A percentile compares a stretch with the other conserved stretches of the same genome.
These are phyloP conservation scores for Beauveria brongniartii DNA, from an alignment of 2,329 filamentous ascomycete genomes.

Conservation along the genomic window DNA sequence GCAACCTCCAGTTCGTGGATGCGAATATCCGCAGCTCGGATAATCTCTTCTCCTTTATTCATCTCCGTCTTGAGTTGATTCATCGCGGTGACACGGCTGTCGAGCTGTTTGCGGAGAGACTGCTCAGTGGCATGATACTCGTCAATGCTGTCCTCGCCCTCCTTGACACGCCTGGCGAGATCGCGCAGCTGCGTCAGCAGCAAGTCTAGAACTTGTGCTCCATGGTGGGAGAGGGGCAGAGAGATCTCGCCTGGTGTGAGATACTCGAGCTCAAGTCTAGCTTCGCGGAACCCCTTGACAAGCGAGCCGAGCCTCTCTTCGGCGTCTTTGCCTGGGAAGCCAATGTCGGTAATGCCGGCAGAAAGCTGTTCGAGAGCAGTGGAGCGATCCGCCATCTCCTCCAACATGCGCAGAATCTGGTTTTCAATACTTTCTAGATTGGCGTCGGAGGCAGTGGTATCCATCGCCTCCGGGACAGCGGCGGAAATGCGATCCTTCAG, in stretches of 20 bases:
- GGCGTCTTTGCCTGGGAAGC: slow-evolving; percentile 41
- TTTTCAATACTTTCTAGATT: slow-evolving; percentile 30
- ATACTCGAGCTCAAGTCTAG: slow-evolving; percentile 54
- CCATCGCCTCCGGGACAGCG: slow-evolving; percentile 7
- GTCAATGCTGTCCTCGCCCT: slow-evolving; percentile 48
- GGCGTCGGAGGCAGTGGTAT: slow-evolving; percentile 11
- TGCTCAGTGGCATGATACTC: slow-evolving; percentile 51
- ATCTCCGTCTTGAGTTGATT: slow-evolving; percentile 39
- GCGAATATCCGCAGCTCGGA: slow-evolving; percentile 29
- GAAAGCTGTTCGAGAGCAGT: slow-evolving; percentile 38
- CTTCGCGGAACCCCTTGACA: slow-evolving; percentile 42
- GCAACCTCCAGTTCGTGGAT: slow-evolving; percentile 42
- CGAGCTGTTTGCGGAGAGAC: slow-evolving; percentile 48
- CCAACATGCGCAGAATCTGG: slow-evolving; percentile 35
- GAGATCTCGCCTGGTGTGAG: slow-evolving; percentile 50
- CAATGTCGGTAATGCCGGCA: slow-evolving; percentile 37
- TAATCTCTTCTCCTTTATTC: slow-evolving; percentile 21
- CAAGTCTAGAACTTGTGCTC: slow-evolving; percentile 48
- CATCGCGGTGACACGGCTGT: slow-evolving; percentile 43
- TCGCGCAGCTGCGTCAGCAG: slow-evolving; percentile 42
- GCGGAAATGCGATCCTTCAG: slow-evolving; percentile 28
- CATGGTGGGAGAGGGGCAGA: slow-evolving; percentile 43
- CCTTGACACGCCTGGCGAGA: slow-evolving; percentile 37
- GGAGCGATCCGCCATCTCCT: slow-evolving; percentile 40
- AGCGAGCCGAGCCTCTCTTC: slow-evolving; percentile 42